Evolutionary conservation across 441 rosid genomes (phyloP).

Genomic region (Populus hybrid): DNA sequence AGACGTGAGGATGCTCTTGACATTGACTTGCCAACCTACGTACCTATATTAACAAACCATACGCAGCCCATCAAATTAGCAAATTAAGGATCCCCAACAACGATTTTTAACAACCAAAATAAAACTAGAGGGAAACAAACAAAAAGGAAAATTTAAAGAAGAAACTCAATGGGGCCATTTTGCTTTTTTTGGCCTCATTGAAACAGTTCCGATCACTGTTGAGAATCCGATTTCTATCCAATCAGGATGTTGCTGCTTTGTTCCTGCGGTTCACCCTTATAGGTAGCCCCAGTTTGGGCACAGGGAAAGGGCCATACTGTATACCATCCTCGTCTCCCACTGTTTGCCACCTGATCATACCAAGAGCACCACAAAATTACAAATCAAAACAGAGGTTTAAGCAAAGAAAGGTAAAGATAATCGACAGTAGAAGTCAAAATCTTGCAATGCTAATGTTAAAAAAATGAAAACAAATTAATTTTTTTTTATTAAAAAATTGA

Average conservation of each 20-base stretch:
- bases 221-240: constrained; percentile 5
- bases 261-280: constrained; percentile 44
- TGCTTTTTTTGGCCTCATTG: constrained; percentile 18
- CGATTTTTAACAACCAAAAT: not conserved
- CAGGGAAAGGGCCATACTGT: constrained; percentile 92
- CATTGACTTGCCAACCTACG: constrained; percentile 2
- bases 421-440: not conserved
- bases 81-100: constrained; percentile 10
- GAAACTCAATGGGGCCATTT: constrained; percentile 10
- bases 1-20: not conserved
- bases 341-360: constrained; percentile 64
- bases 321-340: constrained; percentile 69
- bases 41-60: not conserved
- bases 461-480: not conserved
- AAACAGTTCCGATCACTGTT: not conserved
- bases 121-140: not conserved
- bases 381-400: not conserved
- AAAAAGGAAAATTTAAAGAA: not conserved
- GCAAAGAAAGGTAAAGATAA: not conserved
- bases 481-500: not conserved
- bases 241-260: constrained; percentile 6
- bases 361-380: constrained; percentile 12
- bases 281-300: constrained; percentile 78
- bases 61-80: not conserved
- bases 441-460: not conserved